Evolutionary conservation across 371 early-diverging fungal genomes (phyloP).

Genomic region (Zychaea mexicana): DNA sequence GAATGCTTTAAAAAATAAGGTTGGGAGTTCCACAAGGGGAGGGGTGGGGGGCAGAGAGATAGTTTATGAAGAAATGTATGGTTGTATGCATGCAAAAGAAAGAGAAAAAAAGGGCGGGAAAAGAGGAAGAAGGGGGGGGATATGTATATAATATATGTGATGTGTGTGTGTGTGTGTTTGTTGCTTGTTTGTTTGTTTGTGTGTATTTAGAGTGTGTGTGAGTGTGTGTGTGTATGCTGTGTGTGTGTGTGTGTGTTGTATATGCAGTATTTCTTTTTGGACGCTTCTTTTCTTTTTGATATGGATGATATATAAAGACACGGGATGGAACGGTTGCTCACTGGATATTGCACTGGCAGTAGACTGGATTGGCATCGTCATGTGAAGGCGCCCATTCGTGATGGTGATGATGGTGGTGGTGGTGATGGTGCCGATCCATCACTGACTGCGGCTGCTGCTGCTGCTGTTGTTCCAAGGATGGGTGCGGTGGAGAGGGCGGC

Average conservation of each 20-base stretch:
- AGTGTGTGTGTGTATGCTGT: not conserved
- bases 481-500: not conserved
- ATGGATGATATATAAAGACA: no score
- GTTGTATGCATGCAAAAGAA: not conserved
- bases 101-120: not conserved
- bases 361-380: conserved; percentile 27
- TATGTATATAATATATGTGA: not conserved
- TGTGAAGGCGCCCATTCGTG: conserved; percentile 6
- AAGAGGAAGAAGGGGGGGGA: not conserved
- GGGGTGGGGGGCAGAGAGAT: not conserved
- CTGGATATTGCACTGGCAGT: conserved; percentile 41
- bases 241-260: not conserved
- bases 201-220: not conserved
- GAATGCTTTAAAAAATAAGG: not conserved
- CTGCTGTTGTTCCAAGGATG: not conserved
- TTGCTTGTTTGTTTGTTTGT: not conserved
- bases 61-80: not conserved
- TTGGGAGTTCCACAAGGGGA: not conserved
- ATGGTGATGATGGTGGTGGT: not conserved
- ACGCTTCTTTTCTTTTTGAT: not conserved
- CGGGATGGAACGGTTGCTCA: conserved; percentile 6
- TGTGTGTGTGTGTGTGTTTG: not conserved
- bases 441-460: not conserved
- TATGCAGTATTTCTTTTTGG: not conserved
- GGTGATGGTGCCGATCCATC: not conserved